Percentiles rank a stretch among this genome's conserved stretches.
Conservation (phyloP, 2,329 filamentous ascomycete genomes). For the Trichoderma asperellum region DNA sequence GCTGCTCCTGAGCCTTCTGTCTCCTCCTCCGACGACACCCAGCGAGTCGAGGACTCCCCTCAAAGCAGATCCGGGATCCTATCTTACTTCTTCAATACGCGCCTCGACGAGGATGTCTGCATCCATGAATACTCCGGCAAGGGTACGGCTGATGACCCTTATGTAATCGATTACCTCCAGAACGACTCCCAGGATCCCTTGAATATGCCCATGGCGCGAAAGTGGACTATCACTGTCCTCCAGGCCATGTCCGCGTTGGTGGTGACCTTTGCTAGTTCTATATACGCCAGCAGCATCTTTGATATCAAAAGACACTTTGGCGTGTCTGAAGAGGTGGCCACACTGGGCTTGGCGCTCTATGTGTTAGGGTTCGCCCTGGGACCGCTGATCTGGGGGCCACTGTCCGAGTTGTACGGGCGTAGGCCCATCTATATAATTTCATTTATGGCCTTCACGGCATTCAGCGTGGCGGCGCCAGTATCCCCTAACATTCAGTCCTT, state of each 20-base stretch:
- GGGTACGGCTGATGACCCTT: neutral
- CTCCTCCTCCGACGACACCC: too few species aligned
- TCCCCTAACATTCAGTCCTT: neutral
- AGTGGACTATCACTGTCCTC: neutral
- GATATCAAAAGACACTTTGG: neutral
- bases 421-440: slow-evolving; percentile 30
- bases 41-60: too few species aligned
- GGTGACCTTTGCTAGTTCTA: slow-evolving; percentile 8
- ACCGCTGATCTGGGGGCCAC: slow-evolving; percentile 65
- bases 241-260: neutral
- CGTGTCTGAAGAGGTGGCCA: neutral
- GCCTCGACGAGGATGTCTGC: too few species aligned
- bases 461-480: neutral
- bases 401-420: slow-evolving; percentile 64
- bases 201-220: neutral
- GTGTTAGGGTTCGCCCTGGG: slow-evolving; percentile 57
- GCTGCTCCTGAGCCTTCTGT: too few species aligned
- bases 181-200: neutral
- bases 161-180: neutral
- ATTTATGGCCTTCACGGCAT: slow-evolving; percentile 1
- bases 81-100: too few species aligned
- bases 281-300: neutral
- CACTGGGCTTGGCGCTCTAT: slow-evolving; percentile 30
- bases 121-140: neutral
- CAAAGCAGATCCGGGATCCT: too few species aligned